phyloP scores from a whole-genome alignment of 306 rosid species.

The Citrullus mucosospermus region DNA sequence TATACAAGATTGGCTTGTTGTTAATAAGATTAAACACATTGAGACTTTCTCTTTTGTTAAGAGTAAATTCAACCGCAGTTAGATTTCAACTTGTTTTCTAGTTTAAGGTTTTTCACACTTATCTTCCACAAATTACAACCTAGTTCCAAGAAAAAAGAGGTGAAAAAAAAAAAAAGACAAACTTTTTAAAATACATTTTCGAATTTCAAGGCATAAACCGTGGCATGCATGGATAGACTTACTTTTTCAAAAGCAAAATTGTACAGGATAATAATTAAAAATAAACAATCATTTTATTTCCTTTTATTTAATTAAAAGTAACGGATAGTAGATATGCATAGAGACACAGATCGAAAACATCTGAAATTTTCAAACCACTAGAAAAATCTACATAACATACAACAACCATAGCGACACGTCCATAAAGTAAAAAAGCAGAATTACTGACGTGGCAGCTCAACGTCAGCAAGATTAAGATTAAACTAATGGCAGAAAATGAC shows the following conservation, averaged over 20 bases:
- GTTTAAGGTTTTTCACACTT: too few relatives aligned
- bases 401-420: background rate
- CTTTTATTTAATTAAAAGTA: background rate
- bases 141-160: too few relatives aligned
- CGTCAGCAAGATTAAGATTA: background rate
- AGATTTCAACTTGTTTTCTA: too few relatives aligned
- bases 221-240: background rate
- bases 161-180: too few relatives aligned
- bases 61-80: too few relatives aligned
- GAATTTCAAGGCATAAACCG: background rate
- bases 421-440: background rate
- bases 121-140: too few relatives aligned
- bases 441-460: background rate
- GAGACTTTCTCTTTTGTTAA: too few relatives aligned
- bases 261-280: background rate
- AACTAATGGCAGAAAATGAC: slow-evolving; percentile 71
- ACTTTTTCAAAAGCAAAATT: background rate
- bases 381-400: background rate
- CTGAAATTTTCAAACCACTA: background rate
- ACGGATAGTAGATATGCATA: too few relatives aligned
- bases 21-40: too few relatives aligned
- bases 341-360: background rate
- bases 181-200: too few relatives aligned
- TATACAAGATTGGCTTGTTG: too few relatives aligned
- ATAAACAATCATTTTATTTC: background rate